These are phyloP conservation scores for Plasmodium ovale DNA, from an alignment of 169 alveolate genomes.

Conservation along the genomic window DNA sequence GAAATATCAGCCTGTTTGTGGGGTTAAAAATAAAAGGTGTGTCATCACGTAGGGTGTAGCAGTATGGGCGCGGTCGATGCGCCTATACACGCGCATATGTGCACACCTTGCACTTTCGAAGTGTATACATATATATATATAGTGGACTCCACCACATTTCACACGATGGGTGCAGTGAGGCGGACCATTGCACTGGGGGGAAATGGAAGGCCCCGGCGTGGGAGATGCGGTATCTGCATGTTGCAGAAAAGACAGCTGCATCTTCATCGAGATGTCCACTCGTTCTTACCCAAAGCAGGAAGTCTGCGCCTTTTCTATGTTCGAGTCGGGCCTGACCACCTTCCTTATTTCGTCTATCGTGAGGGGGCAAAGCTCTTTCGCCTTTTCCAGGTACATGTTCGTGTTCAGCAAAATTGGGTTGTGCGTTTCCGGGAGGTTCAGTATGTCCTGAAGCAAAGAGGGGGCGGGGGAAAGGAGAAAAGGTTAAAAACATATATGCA, in stretches of 20 bases:
- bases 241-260: too few species aligned
- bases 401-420: conserved; percentile 43
- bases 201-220: too few species aligned
- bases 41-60: too few species aligned
- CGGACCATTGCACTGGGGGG: too few species aligned
- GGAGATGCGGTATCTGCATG: too few species aligned
- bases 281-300: conserved; percentile 72
- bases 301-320: conserved; percentile 73
- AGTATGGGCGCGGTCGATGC: too few species aligned
- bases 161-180: too few species aligned
- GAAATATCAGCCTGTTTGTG: conserved; percentile 60
- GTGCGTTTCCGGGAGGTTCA: conserved; percentile 51
- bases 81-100: too few species aligned
- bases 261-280: too few species aligned
- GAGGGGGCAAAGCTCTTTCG: conserved; percentile 59
- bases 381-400: conserved; percentile 62
- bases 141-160: not conserved
- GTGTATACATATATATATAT: not conserved
- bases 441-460: conserved; percentile 38
- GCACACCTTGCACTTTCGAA: too few species aligned
- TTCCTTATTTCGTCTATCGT: conserved; percentile 71
- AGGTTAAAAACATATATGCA: not conserved
- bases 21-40: not conserved
- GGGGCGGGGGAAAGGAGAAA: not conserved
- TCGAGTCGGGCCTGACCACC: conserved; percentile 37